Evolutionary conservation across 805 yeast genomes (phyloP), one percentile per base, ranked within the genome.

Genomic region (Zygoascus tannicola): DNA sequence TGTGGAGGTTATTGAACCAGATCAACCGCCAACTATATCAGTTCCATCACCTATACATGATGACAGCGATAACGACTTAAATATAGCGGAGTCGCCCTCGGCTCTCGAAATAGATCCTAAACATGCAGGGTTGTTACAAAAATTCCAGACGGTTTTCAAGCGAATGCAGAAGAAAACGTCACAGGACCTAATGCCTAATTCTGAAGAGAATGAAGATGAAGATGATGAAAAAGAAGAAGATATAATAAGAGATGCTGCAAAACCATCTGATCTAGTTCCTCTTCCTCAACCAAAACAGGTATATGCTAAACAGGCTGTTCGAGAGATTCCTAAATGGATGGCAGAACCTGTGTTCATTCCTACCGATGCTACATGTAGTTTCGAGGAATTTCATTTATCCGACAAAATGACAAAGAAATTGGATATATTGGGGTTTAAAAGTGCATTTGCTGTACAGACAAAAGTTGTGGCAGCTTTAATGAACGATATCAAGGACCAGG

Each of bases 401-500:
- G 56, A 65, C 1, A 57, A 55, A 15, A 60, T 81, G 53, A 44
- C 70, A 23, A 52, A 57, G 14, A 80, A 81, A 52, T 65, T 85
- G 22, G 47, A 56, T 1, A 59, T 62, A 3, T 60, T 67, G 50
- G 75, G 75, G 1, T 76, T 72, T 47, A 56, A 59, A 4, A 52
- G 64, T 5, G 94, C 94, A 4, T 85, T 85, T 58, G 78, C 94
- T 0, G 87, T 86, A 5, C 95, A 85, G 59, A 65, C 76, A 2
- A 72, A 77, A 2, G 84, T 84, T 1, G 67, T 85, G 44, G 74
- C 79, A n/a, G 58, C 71, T 22, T 60, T 79, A 58, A 60, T 52
- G 78, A 71, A 53, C 60, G 71, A 51, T 53, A 64, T 58, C 30
- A 55, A 57, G 20, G 44, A 51, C 12, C 35, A 54, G 4, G 30